These are phyloP conservation scores for Beta corolliflora DNA, from an alignment of 179 eudicot genomes.

Conservation along the genomic window DNA sequence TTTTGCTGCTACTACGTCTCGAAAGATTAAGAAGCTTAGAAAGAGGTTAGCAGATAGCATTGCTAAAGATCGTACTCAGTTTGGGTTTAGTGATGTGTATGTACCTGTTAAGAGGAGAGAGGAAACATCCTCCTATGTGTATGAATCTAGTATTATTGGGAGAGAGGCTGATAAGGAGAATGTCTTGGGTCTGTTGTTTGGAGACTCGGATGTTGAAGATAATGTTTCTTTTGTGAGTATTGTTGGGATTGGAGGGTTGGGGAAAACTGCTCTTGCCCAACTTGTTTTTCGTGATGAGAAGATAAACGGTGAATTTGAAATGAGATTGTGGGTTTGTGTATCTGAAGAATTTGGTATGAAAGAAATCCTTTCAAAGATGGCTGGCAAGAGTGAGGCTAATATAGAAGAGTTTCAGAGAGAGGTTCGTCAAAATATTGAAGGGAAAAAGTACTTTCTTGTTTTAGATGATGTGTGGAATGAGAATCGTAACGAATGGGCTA, in stretches of 20 bases:
- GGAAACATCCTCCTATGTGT: constrained; percentile 8
- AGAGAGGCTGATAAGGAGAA: constrained; percentile 21
- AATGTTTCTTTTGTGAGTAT: constrained; percentile 11
- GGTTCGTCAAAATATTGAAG: background rate
- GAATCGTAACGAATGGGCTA: constrained; percentile 16
- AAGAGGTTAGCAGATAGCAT: constrained; percentile 23
- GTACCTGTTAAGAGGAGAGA: background rate
- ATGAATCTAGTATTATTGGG: constrained; percentile 21
- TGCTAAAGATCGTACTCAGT: constrained; percentile 1
- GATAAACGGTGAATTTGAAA: background rate
- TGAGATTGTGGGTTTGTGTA: constrained; percentile 18
- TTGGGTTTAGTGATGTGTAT: background rate
- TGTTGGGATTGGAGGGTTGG: constrained; percentile 23
- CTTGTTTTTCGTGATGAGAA: constrained; percentile 19
- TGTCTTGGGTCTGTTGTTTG: background rate
- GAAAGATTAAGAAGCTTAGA: constrained; percentile 25
- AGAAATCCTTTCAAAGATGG: constrained; percentile 6
- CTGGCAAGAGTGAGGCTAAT: background rate
- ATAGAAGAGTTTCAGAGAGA: background rate
- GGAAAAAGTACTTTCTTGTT: constrained; percentile 10
- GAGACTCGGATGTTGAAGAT: background rate
- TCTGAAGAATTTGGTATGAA: background rate
- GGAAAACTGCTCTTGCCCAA: constrained; percentile 35
- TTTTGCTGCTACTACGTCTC: background rate
- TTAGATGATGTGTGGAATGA: constrained; percentile 32